A percentile compares a stretch with the other conserved stretches of the same genome.
phyloP scores from a whole-genome alignment of 441 rosid species.

The Biscutella laevigata region DNA sequence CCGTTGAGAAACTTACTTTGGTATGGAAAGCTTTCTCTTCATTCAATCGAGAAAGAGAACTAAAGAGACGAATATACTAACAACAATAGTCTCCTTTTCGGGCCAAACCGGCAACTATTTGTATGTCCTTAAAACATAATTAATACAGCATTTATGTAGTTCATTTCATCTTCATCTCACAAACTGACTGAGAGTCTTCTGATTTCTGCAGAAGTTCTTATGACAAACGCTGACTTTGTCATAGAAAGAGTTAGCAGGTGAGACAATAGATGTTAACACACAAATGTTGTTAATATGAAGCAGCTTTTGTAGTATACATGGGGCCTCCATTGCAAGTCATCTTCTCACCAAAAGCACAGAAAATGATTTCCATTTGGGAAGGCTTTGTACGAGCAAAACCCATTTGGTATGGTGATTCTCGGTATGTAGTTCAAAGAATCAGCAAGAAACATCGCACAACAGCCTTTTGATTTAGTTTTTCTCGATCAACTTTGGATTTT shows the following conservation, averaged over 20 bases:
- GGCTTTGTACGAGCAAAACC: too few relatives aligned
- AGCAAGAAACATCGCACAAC: too few relatives aligned
- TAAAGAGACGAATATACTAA: slow-evolving; percentile 10
- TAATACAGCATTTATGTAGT: slow-evolving; percentile 5
- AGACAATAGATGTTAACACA: not conserved
- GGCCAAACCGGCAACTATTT: not conserved
- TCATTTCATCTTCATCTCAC: not conserved
- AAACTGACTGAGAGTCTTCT: slow-evolving; percentile 15
- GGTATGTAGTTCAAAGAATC: too few relatives aligned
- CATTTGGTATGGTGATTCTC: too few relatives aligned
- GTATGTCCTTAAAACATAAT: slow-evolving; percentile 5
- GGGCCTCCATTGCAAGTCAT: too few relatives aligned
- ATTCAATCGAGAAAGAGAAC: too few relatives aligned
- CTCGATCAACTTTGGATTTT: too few relatives aligned
- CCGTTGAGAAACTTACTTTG: slow-evolving; percentile 25
- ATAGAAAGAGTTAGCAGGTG: not conserved
- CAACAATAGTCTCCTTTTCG: not conserved
- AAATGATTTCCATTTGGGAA: too few relatives aligned
- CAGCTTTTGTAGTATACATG: slow-evolving; percentile 4
- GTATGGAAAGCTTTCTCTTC: slow-evolving; percentile 17
- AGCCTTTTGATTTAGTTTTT: too few relatives aligned
- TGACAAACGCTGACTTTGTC: not conserved
- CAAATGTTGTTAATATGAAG: not conserved
- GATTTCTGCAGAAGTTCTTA: slow-evolving; percentile 8
- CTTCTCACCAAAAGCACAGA: too few relatives aligned